phyloP scores from a whole-genome alignment of 768 basidiomycete species.

The Leccinum subgranulosum region DNA sequence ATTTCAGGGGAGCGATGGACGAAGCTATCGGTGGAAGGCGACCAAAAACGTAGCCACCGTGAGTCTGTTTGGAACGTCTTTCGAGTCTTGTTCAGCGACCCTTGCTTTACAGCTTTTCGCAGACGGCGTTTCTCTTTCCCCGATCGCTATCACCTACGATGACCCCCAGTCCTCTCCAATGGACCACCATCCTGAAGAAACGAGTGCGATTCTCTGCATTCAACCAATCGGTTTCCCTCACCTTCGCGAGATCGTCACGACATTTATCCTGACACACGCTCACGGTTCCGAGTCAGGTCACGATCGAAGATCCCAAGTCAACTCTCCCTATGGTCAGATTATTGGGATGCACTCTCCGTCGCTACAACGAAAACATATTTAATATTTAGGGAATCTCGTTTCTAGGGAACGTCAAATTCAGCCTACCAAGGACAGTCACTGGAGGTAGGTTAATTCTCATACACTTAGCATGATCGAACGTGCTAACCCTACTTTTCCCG shows the following conservation, averaged over 20 bases:
- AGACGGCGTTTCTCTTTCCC: not conserved
- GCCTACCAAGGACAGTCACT: not conserved
- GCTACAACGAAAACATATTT: not conserved
- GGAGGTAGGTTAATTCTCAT: not conserved
- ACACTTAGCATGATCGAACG: not conserved
- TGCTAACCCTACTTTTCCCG: not conserved
- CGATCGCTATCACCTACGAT: slow-evolving; percentile 10
- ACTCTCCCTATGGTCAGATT: not conserved
- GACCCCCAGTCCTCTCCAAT: not conserved
- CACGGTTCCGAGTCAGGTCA: not conserved
- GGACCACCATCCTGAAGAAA: not conserved
- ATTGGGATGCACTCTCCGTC: not conserved
- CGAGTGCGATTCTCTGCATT: slow-evolving; percentile 4
- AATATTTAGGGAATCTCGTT: not conserved
- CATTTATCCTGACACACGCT: slow-evolving; percentile 7
- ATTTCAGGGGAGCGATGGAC: slow-evolving; percentile 10
- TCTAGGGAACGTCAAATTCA: not conserved
- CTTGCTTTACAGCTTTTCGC: slow-evolving; percentile 4
- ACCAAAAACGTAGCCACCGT: not conserved
- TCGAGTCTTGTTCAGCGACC: no score
- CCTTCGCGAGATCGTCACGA: slow-evolving; percentile 14
- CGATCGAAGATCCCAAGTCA: not conserved
- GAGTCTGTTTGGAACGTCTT: not conserved
- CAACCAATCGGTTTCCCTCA: slow-evolving; percentile 20
- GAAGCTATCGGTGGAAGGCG: slow-evolving; percentile 11